Evolutionary conservation across 129 eudicot species (phyloP).

Genomic region (Lonicera japonica): DNA sequence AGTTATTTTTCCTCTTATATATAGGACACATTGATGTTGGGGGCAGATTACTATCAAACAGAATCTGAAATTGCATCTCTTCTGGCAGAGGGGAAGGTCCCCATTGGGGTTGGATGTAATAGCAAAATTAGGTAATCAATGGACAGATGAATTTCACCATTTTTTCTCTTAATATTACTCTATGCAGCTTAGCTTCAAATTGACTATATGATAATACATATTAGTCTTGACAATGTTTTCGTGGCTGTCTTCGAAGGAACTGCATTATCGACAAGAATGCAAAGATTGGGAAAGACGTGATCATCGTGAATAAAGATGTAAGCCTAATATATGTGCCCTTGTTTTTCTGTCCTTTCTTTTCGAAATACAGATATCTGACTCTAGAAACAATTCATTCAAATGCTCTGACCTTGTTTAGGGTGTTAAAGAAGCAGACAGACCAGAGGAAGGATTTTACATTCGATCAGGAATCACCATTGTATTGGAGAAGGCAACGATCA

Average conservation of each 20-base stretch:
- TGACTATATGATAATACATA: neutral
- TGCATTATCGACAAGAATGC: constrained; percentile 98
- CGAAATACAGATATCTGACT: neutral
- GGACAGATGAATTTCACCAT: neutral
- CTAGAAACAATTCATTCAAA: neutral
- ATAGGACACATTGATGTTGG: constrained; percentile 90
- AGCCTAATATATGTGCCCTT: constrained; percentile 16
- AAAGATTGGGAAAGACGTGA: constrained; percentile 77
- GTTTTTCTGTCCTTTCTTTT: neutral
- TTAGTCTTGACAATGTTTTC: constrained; percentile 3
- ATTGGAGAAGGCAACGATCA: constrained; percentile 80
- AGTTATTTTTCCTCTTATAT: neutral
- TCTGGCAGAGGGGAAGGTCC: constrained; percentile 85
- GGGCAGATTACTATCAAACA: constrained; percentile 89
- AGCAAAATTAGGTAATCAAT: constrained; percentile 67
- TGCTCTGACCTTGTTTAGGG: constrained; percentile 33
- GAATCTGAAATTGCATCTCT: constrained; percentile 89
- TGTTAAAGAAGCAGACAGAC: constrained; percentile 77
- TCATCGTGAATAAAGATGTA: constrained; percentile 86
- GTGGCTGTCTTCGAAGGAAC: constrained; percentile 38
- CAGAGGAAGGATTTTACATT: constrained; percentile 89
- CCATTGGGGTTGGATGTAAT: constrained; percentile 85
- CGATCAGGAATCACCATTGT: constrained; percentile 86
- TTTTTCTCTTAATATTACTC: too few species aligned
- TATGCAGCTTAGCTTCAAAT: neutral